These are phyloP conservation scores for Malus hybrid DNA, from an alignment of 331 rosid species.

Conservation along the genomic window DNA sequence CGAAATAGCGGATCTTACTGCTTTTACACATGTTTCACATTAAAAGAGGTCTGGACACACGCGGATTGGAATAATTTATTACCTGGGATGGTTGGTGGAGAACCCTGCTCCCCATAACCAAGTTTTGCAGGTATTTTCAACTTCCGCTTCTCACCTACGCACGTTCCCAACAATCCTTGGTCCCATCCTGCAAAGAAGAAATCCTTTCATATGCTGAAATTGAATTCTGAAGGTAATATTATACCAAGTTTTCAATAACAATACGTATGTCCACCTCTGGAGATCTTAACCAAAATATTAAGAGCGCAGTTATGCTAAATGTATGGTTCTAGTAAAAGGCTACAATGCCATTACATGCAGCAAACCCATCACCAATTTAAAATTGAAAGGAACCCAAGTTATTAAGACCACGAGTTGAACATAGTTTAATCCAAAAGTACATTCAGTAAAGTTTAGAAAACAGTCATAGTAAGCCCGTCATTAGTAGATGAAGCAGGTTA, in stretches of 20 bases:
- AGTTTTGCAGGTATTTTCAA: slow-evolving; percentile 87
- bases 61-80: slow-evolving; percentile 5
- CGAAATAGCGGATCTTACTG: too few relatives aligned
- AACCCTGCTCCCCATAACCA: slow-evolving; percentile 89
- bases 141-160: slow-evolving; percentile 95
- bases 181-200: slow-evolving; percentile 76
- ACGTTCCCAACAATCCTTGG: slow-evolving; percentile 91
- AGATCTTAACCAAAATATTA: not conserved
- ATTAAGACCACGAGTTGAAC: not conserved
- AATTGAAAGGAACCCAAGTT: not conserved
- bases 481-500: not conserved
- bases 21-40: not conserved
- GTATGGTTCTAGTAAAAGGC: not conserved
- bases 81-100: slow-evolving; percentile 97
- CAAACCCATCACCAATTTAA: not conserved
- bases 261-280: not conserved
- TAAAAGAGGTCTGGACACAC: not conserved
- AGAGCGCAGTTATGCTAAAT: not conserved
- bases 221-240: not conserved
- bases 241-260: not conserved
- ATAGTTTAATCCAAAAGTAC: not conserved
- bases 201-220: not conserved
- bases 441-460: not conserved
- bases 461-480: not conserved
- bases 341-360: not conserved